These are phyloP conservation scores for Penicillium sp. DNA, from an alignment of 2,329 filamentous ascomycete genomes.

Conservation along the genomic window DNA sequence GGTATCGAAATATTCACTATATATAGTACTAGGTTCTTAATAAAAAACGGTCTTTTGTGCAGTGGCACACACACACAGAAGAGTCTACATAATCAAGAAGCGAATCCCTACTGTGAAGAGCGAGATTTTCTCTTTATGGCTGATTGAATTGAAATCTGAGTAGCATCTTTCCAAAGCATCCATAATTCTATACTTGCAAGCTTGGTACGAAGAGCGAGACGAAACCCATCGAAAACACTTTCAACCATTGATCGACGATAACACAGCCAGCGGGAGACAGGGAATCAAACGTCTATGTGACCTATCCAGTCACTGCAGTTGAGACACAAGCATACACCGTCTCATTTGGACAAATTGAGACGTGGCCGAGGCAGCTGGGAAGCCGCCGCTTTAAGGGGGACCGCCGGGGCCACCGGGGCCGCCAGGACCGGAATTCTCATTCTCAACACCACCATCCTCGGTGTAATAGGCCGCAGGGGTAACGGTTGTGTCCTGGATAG, in stretches of 20 bases:
- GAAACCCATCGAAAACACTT: background rate
- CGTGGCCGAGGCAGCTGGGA: background rate
- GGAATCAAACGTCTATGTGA: background rate
- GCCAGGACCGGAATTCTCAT: conserved; percentile 19
- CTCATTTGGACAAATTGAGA: background rate
- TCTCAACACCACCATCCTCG: conserved; percentile 35
- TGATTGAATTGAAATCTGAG: background rate
- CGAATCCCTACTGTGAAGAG: background rate
- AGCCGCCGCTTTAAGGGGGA: conserved; percentile 1
- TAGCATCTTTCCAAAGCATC: background rate
- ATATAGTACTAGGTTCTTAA: background rate
- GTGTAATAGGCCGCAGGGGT: conserved; percentile 33
- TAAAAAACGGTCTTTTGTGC: background rate
- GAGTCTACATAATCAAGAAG: background rate
- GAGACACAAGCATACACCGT: background rate
- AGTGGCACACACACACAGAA: background rate
- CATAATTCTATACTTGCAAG: background rate
- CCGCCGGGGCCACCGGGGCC: conserved; percentile 7
- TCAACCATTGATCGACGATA: background rate
- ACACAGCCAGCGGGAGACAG: background rate
- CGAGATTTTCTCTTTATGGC: background rate
- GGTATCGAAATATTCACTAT: background rate
- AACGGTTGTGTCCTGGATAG: conserved; percentile 31
- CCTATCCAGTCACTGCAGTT: background rate
- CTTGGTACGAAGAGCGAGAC: background rate